Evolutionary conservation across 2,329 filamentous ascomycete genomes (phyloP), one percentile per base, ranked within the genome.

Genomic region (Ramichloridium luteum): DNA sequence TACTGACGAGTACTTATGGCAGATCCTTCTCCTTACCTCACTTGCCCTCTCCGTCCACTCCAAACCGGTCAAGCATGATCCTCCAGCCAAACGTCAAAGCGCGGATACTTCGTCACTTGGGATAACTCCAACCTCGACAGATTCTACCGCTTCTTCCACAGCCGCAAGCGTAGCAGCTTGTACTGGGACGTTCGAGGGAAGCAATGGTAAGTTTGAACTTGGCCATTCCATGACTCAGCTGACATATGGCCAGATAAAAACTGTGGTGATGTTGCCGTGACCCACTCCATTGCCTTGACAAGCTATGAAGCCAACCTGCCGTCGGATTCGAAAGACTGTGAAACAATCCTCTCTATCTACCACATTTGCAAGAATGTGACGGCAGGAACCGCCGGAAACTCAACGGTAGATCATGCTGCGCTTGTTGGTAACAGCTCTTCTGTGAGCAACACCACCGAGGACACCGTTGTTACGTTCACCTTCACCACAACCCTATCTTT

Each of bases 61-160:
- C 9, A 39, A 39, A 13, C 41, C 41, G 13, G 27, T 44, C 23
- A 18, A 30, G 6, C 32, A 28, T 18, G 13, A 15, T 20, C 32
- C 32, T 10, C 32, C 34, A 5, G 16, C 23, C 15, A 20, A 25
- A 23, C 31, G 34, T 31, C 38, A 41, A 25, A 28, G 27, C 13
- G 13, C 29, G 2, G 37, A 37, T 15, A 16, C 32, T 30, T 34
- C 36, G n/a, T 29, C 33, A 32, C 20, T 29, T 35, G 34, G 18
- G 38, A 41, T 45, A 26, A 43, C 40, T 31, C 29, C 31, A 34
- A 43, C 35, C 32, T 34, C 34, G 32, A 38, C 38, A 41, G 39
- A 27, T 34, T 12, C 17, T 16, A 13, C 14, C 25, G n/a, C 29
- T 8, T 20, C 25, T 11, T 22, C 30, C 13, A 8, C n/a, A 3